A percentile compares a stretch with the other conserved stretches of the same genome.
Conservation (phyloP, 257 asterid species). For the Scutellaria minor region DNA sequence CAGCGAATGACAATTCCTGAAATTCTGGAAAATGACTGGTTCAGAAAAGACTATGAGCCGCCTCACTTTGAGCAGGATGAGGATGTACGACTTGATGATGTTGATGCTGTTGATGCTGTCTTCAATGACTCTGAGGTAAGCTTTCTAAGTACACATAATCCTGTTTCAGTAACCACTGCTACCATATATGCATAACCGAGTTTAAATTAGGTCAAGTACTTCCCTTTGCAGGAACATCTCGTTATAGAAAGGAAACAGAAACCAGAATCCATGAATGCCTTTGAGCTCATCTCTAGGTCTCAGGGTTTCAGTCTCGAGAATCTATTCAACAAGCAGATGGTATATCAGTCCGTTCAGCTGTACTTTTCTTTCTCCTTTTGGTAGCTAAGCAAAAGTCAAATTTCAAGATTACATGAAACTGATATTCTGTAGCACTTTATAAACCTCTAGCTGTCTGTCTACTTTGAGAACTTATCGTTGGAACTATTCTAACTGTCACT, state of each 20-base stretch:
- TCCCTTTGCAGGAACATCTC: constrained; percentile 62
- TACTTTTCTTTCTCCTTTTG: constrained; percentile 6
- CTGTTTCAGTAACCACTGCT: neutral
- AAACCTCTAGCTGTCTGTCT: neutral
- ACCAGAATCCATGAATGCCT: constrained; percentile 84
- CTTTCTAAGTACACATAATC: constrained; percentile 7
- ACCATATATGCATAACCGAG: neutral
- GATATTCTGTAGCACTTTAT: neutral
- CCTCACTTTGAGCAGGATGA: constrained; percentile 67
- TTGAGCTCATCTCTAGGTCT: constrained; percentile 82
- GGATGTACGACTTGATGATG: constrained; percentile 70
- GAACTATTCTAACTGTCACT: neutral
- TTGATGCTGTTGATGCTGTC: constrained; percentile 78
- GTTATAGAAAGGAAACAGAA: constrained; percentile 75
- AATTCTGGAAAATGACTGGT: constrained; percentile 77
- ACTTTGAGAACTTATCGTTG: neutral
- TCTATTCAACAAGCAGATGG: constrained; percentile 68
- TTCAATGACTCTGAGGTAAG: constrained; percentile 68
- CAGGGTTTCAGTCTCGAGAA: constrained; percentile 78
- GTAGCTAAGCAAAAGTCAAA: neutral
- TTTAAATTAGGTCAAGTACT: neutral
- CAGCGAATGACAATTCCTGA: constrained; percentile 73
- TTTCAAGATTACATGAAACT: neutral
- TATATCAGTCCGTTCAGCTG: constrained; percentile 32
- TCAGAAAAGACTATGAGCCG: constrained; percentile 72